A percentile compares a stretch with the other conserved stretches of the same genome.
Evolutionary conservation across 495 filamentous ascomycete genomes (phyloP).

Genomic region (Penicillium antarcticum): DNA sequence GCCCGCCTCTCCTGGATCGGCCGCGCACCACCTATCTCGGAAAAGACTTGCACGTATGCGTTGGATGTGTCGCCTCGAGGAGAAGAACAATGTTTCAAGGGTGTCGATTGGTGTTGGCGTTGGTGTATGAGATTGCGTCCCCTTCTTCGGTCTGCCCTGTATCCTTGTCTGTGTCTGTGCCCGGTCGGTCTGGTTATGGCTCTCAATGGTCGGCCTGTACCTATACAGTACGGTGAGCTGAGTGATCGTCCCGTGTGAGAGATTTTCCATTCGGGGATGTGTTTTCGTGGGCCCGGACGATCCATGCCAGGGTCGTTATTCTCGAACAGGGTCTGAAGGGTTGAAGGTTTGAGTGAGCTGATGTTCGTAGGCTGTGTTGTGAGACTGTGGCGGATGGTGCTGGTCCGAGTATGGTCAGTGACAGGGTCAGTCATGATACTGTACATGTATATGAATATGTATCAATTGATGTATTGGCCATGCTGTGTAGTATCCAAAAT

Average conservation of each 20-base stretch:
- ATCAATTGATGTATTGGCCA: no score
- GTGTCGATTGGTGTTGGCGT: background rate
- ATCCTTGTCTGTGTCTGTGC: no score
- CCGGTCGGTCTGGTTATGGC: no score
- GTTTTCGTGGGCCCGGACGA: background rate
- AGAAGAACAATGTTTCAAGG: background rate
- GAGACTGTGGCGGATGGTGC: background rate
- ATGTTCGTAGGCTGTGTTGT: no score
- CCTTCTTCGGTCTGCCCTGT: no score
- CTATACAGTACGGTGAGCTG: background rate
- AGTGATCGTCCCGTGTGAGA: conserved; percentile 7
- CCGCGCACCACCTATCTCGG: background rate
- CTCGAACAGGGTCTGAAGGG: no score
- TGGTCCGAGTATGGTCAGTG: background rate
- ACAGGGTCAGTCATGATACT: background rate
- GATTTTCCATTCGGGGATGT: background rate
- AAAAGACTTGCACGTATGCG: background rate
- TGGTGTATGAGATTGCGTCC: background rate
- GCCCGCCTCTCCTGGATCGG: conserved; percentile 1
- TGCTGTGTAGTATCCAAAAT: no score
- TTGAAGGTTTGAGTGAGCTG: no score
- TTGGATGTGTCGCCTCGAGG: background rate
- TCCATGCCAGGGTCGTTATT: background rate
- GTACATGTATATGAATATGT: no score
- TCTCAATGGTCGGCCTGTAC: no score